Evolutionary conservation across 495 filamentous ascomycete species (phyloP), one percentile per base, ranked within the genome.

Genomic region (Letharia lupina): DNA sequence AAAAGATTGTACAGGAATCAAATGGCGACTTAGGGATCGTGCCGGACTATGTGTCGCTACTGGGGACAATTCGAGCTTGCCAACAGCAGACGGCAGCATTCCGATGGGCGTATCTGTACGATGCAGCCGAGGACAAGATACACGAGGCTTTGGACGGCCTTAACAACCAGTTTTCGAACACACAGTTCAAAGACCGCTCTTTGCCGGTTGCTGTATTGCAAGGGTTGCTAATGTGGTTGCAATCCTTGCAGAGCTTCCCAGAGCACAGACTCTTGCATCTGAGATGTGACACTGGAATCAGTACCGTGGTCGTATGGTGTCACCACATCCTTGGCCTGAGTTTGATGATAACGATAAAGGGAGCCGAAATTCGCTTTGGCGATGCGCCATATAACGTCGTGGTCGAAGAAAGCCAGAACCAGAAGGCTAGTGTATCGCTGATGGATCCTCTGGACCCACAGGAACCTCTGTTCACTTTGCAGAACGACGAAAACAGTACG

Each of bases 391-490:
- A 42, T 8, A 52, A 56, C 41, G 33, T 70, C 3, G 9, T 63
- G 9, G 31, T 66, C 44, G 62, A 65, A 15, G 37, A 62, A 23
- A 35, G 58, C 39, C 15, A 18, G 2, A 16, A 28, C 2, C 4
- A 5, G 15, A 18, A 65, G 13, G 66, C 52, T 23, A 52, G 41
- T 10, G 63, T 63, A 50, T 63, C 59, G 10, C 48, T 70, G 9
- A 61, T 70, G 66, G 62, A 66, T 35, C 62, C 66, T 28, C 18
- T 60, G 40, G 45, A 64, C 20, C 48, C 41, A 37, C 42, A 66
- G 41, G 69, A 70, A 63, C 69, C 69, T 47, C 50, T 70, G 10
- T 70, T 70, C 44, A 63, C 60, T 4, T 41, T 70, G 33, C n/a
- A 31, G 18, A 63, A 47, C 31, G 40, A 61, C 12, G 15, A 63